These are phyloP conservation scores for Trifolium fragiferum DNA, from an alignment of 306 rosid species.

Conservation along the genomic window DNA sequence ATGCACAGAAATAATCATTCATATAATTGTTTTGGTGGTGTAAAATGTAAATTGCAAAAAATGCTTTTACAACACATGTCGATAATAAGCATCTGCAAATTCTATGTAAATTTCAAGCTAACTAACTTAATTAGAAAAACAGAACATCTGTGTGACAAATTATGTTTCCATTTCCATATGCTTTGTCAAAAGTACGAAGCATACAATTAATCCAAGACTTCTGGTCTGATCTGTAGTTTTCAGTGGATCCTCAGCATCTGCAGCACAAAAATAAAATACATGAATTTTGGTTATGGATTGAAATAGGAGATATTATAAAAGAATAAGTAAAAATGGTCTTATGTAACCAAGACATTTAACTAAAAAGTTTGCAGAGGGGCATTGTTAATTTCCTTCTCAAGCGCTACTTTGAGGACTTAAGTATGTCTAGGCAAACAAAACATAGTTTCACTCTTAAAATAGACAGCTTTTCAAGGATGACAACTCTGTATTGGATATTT, in stretches of 20 bases:
- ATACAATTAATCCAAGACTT: slow-evolving; percentile 59
- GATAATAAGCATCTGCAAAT: background rate
- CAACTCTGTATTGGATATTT: background rate
- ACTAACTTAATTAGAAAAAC: background rate
- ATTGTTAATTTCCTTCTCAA: background rate
- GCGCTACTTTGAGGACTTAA: background rate
- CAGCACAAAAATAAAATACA: slow-evolving; percentile 40
- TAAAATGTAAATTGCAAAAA: slow-evolving; percentile 10
- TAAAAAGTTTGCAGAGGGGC: slow-evolving; percentile 13
- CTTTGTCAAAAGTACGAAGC: too few species aligned
- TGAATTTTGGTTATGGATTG: background rate
- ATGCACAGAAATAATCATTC: background rate
- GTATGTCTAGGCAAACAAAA: slow-evolving; percentile 17
- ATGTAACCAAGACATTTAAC: background rate
- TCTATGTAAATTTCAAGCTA: background rate
- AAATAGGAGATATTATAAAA: slow-evolving; percentile 17
- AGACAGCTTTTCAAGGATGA: background rate
- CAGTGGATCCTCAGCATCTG: slow-evolving; percentile 60
- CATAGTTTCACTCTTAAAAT: background rate
- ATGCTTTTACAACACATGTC: background rate
- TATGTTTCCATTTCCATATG: background rate
- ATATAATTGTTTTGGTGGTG: background rate
- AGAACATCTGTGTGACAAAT: background rate
- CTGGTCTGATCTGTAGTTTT: slow-evolving; percentile 88
- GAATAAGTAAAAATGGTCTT: background rate